These are phyloP conservation scores for Smallanthus sonchifolius DNA, from an alignment of 129 eudicot species.

Conservation along the genomic window DNA sequence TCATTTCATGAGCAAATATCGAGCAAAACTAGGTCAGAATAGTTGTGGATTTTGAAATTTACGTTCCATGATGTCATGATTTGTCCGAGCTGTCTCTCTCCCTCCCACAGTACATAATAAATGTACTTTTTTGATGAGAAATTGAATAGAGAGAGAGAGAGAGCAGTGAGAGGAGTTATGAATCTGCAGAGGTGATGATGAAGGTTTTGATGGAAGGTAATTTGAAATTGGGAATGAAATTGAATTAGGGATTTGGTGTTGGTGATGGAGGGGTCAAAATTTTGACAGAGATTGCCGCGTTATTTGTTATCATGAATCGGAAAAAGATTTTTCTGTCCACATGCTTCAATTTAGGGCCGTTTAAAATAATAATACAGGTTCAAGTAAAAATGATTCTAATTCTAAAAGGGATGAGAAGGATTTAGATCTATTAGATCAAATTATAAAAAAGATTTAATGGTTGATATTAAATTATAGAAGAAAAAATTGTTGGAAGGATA, in stretches of 20 bases:
- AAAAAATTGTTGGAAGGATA: no score
- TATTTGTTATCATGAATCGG: slow-evolving; percentile 15
- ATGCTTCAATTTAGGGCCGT: slow-evolving; percentile 3
- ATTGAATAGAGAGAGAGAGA: slow-evolving; percentile 20
- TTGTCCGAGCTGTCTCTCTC: slow-evolving; percentile 18
- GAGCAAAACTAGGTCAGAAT: background rate
- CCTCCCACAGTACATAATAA: slow-evolving; percentile 11
- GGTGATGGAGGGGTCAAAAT: slow-evolving; percentile 17
- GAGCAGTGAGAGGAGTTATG: slow-evolving; percentile 20
- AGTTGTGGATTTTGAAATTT: background rate
- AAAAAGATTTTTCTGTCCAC: background rate
- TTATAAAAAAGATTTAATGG: no score
- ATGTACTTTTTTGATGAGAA: slow-evolving; percentile 21
- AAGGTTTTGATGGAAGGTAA: background rate
- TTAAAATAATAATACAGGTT: background rate
- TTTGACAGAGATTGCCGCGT: slow-evolving; percentile 31
- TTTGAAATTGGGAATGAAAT: background rate
- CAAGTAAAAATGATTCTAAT: no score
- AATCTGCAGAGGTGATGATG: slow-evolving; percentile 22
- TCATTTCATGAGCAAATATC: background rate
- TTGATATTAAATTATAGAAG: no score
- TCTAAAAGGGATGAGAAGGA: no score
- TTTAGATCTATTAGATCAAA: no score
- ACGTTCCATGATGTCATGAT: slow-evolving; percentile 19
- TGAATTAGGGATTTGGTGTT: slow-evolving; percentile 16